phyloP scores from a whole-genome alignment of 176 grass and related monocot species.

The Miscanthus lutarioriparius region DNA sequence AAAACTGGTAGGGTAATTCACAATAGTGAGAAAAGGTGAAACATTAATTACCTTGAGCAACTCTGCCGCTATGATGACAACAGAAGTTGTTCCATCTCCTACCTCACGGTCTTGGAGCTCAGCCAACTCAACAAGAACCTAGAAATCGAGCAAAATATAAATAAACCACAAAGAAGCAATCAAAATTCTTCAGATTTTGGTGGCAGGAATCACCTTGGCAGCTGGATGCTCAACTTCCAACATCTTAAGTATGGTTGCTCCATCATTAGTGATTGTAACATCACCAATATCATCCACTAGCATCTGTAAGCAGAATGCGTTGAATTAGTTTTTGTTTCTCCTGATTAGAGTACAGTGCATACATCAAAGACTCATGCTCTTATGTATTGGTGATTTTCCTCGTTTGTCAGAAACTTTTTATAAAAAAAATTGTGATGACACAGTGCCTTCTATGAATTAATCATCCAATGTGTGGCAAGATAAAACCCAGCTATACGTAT shows the following conservation, averaged over 20 bases:
- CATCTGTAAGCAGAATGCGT: slow-evolving; percentile 51
- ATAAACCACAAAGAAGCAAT: neutral
- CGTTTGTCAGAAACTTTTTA: neutral
- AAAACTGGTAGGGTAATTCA: slow-evolving; percentile 5
- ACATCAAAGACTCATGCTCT: neutral
- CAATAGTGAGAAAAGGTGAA: neutral
- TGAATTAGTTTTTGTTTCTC: slow-evolving; percentile 14
- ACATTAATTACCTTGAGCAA: slow-evolving; percentile 70
- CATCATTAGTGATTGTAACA: slow-evolving; percentile 96
- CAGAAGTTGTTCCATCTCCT: slow-evolving; percentile 94
- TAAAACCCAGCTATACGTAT: neutral
- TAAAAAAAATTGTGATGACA: neutral
- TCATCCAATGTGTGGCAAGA: neutral
- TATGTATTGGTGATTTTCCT: neutral
- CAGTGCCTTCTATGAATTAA: neutral
- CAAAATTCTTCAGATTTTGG: neutral
- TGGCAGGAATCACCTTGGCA: slow-evolving; percentile 60
- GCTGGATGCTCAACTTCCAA: slow-evolving; percentile 95
- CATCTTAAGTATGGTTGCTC: slow-evolving; percentile 93
- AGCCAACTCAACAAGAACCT: slow-evolving; percentile 98
- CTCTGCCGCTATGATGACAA: slow-evolving; percentile 81
- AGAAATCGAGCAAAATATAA: slow-evolving; percentile 13
- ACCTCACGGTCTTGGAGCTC: slow-evolving; percentile 96
- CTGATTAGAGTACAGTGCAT: neutral
- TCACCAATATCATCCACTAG: slow-evolving; percentile 94